Base-by-base conservation (phyloP, 352 stramenopile species). In the Peronosclerospora sorghi region DNA sequence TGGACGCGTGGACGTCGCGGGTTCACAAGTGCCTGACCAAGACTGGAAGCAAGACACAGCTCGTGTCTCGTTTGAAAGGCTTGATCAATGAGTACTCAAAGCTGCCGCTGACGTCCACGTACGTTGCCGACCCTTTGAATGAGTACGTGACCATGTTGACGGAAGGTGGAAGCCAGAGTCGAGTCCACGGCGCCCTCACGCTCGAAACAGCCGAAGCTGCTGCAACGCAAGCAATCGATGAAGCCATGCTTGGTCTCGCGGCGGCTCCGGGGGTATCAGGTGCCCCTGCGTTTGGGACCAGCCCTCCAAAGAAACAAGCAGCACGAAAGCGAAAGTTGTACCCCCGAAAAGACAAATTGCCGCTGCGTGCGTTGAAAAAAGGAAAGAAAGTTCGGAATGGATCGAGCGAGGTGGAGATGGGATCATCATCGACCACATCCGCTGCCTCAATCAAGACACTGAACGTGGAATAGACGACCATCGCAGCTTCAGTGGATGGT, bases 11-110 rank as follows among this genome's bases (percentile, higher is more conserved):
- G 81, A 73, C 89, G n/a, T 70, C 68, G 10, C 78, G 76, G n/a
- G 62, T 73, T 0, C 75, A 91, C 48, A 91, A 91, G 56, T 80
- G 56, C 17, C 57, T 94, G 41, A 59, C 59, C 0, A 94, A 89
- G 51, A 48, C 65, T 32, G 42, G 57, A 5, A 83, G 43, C 39
- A 77, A 73, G 44, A 48, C 68, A 12, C 78, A 88, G 32, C 76
- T 75, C 8, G 28, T 81, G 14, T 51, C 70, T 2, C 65, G 74
- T 2, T 45, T 91, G 35, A 86, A 89, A 38, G 41, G 66, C 19
- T 51, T 91, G 10, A 55, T 91, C 54, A 94, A 91, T 48, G 81
- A 94, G 45, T 94, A 94, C 58, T 84, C 78, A 21, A 94, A 94
- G 54, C 66, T 94, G 10, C 81, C 81, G 12, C 45, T 94, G 15